These are phyloP conservation scores for Bryoerythrophyllum caledonicum DNA, from an alignment of 225 moss, liverwort and hornwort genomes.

Conservation along the genomic window DNA sequence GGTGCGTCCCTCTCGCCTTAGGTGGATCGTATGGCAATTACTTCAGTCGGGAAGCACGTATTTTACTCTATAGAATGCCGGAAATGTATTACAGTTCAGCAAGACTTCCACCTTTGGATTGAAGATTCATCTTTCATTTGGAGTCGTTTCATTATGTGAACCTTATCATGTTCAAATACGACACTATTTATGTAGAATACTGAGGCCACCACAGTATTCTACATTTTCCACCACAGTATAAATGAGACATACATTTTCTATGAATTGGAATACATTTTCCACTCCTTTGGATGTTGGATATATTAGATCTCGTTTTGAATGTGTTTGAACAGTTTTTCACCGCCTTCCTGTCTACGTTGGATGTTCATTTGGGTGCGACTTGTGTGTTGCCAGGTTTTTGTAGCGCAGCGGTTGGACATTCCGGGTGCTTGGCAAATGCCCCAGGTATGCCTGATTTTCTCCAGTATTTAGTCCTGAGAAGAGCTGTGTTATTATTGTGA, in stretches of 20 bases:
- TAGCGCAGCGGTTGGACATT: constrained; percentile 64
- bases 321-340: neutral
- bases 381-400: constrained; percentile 57
- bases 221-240: too few species aligned
- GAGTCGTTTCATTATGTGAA: too few species aligned
- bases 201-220: too few species aligned
- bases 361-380: constrained; percentile 2
- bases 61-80: too few species aligned
- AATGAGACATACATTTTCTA: too few species aligned
- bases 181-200: too few species aligned
- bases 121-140: too few species aligned
- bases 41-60: too few species aligned
- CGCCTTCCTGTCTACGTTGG: neutral
- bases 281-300: neutral
- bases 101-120: too few species aligned
- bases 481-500: neutral
- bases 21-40: too few species aligned
- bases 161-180: too few species aligned
- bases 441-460: constrained; percentile 51
- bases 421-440: constrained; percentile 91
- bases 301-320: neutral
- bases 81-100: too few species aligned
- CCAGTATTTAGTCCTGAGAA: neutral
- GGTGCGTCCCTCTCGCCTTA: constrained; percentile 30
- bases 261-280: neutral